These are phyloP conservation scores for Carex cristatella DNA, from an alignment of 176 grass and related monocot genomes.

Conservation along the genomic window DNA sequence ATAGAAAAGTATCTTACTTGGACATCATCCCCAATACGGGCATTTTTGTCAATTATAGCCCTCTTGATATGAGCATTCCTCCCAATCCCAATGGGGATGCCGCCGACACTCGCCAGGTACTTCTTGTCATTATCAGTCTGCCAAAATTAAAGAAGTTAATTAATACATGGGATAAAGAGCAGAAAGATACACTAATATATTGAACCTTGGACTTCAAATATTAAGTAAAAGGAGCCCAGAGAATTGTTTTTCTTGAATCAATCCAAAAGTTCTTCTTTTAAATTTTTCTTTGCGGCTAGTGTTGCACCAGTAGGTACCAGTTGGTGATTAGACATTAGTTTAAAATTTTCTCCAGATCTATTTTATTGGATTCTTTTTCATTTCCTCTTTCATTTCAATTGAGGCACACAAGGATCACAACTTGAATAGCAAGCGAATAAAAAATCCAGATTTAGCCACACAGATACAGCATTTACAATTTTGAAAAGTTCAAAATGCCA, in stretches of 20 bases:
- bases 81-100: slow-evolving; percentile 89
- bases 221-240: background rate
- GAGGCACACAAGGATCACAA: background rate
- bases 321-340: background rate
- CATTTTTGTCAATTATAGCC: slow-evolving; percentile 99
- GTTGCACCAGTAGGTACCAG: background rate
- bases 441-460: background rate
- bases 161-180: background rate
- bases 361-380: background rate
- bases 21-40: slow-evolving; percentile 94
- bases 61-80: slow-evolving; percentile 77
- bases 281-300: background rate
- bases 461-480: background rate
- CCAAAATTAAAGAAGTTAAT: slow-evolving; percentile 17
- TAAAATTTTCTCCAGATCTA: background rate
- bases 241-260: background rate
- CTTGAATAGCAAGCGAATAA: background rate
- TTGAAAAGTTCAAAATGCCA: background rate
- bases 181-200: background rate
- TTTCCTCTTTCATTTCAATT: background rate
- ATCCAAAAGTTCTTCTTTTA: background rate
- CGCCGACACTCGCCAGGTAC: slow-evolving; percentile 50
- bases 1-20: slow-evolving; percentile 41
- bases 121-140: slow-evolving; percentile 84
- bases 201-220: background rate